Base-by-base conservation (phyloP, 2,329 filamentous ascomycete species). In the Aureobasidium sp. region DNA sequence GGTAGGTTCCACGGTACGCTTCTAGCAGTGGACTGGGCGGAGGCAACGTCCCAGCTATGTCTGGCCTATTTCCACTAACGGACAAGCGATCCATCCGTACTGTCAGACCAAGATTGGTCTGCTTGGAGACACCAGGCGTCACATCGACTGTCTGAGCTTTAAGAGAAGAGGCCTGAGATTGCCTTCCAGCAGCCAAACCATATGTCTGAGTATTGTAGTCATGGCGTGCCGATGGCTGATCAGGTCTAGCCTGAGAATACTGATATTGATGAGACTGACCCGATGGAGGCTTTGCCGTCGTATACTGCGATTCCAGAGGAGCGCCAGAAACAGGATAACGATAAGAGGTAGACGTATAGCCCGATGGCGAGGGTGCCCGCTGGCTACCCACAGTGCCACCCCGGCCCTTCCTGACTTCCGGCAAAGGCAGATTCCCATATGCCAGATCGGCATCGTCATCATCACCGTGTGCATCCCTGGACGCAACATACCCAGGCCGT, bases 1-100 rank as follows among this genome's bases (percentile, higher is more conserved):
- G 93, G 68, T 95, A 97, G 0, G 92, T 96, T 40, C 93, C 93
- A 64, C 87, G 88, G 74, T 97, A 97, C 0, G 94, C 87, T 74
- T 97, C 93, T 1, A 96, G 83, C 53, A 97, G 79, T 0, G 93
- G 94, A 64, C 90, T 96, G 0, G 84, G 84, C 0, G 91, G 90
- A 1, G 90, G 82, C 46, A 79, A 71, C 35, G 69, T 66, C 7
- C 71, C 69, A 19, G 74, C 68, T 19, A 76, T 63, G 59, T 76
- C 71, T 25, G 74, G 74, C 46, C 75, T 68, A 61, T 75, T 74
- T 9, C 77, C 77, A 62, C 74, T 76, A 31, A 79, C 76, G 1
- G 76, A 78, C 27, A 79, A 70, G 49, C 76, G 71, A 55, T 77
- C 73, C 75, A 78, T 77, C 38, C 75, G 72, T 37, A 68, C 68